Evolutionary conservation across 305 asterid species (phyloP), one percentile per base, ranked within the genome.

Genomic region (Solanum aculeatissimum): DNA sequence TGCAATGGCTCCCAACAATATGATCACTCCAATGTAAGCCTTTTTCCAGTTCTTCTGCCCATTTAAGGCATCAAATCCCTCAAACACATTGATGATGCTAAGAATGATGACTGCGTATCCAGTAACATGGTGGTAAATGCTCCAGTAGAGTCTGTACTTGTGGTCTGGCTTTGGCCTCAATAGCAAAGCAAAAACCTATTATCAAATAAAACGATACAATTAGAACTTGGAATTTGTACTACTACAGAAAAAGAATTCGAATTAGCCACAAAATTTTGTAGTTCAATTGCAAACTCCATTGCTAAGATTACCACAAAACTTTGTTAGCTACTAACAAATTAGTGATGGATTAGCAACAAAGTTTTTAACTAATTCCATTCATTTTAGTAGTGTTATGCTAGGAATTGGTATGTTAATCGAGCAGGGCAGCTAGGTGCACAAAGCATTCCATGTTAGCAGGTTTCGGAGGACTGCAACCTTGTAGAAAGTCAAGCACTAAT

Each of bases 131-230:
- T 96, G 99, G 92, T 94, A 96, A 27, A 91, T 60, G 92, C 93
- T 96, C 99, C 98, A 96, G 87, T 92, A 88, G 2, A 89, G 13
- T 86, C 99, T 91, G 87, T 65, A 93, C 63, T 94, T 96, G 88
- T 96, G 96, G 14, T 94, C 97, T 6, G 94, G 95, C 92, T 93
- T 94, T 5, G 98, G 99, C 90, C 99, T 88, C 85, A 96, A 38
- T 1, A 96, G 93, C 88, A 96, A 65, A 3, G 98, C 99, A 51
- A 93, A 92, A 4, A 90, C 87, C 95, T 91, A 7, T 75, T 91
- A 27, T 75, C 16, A 75, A 25, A 15, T 9, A 4, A 9, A 23
- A 49, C 1, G 9, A 14, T 29, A 9, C 19, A 23, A 75, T 75
- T 49, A 49, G 1, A 75, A 75, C 62, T 25, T 75, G 81, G 43